Evolutionary conservation across 169 alveolate genomes (phyloP).

Genomic region (Perkinsus marinus): DNA sequence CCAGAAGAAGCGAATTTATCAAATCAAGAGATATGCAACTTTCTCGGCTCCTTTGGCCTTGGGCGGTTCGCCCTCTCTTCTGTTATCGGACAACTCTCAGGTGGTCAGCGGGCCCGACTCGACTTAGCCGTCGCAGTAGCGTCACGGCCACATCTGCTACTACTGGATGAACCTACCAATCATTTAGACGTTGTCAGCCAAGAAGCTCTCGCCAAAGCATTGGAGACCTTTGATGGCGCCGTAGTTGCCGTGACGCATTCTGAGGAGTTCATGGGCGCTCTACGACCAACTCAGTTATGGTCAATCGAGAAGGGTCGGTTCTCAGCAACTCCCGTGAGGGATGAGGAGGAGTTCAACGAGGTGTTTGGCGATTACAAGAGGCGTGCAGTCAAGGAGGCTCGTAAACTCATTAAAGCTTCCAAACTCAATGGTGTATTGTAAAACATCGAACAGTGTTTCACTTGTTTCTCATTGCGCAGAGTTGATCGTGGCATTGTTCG

Average conservation of each 20-base stretch:
- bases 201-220: background rate
- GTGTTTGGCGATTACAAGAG: background rate
- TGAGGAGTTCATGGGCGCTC: background rate
- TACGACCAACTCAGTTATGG: background rate
- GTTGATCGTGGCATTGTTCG: too few relatives aligned
- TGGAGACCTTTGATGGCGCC: background rate
- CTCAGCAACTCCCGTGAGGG: background rate
- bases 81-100: constrained; percentile 13
- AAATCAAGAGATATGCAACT: background rate
- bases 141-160: constrained; percentile 54
- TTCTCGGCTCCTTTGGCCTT: background rate
- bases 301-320: background rate
- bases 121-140: constrained; percentile 61
- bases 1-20: background rate
- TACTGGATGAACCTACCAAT: constrained; percentile 52
- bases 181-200: constrained; percentile 42
- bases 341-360: background rate
- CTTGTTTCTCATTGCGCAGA: too few relatives aligned
- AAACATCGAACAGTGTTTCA: background rate
- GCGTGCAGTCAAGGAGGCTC: background rate
- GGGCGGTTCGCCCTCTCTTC: background rate
- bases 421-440: background rate
- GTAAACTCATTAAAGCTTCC: background rate
- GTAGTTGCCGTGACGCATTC: background rate
- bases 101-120: constrained; percentile 68